Conservation (phyloP, 805 yeast species). For the Komagataella pastoris region DNA sequence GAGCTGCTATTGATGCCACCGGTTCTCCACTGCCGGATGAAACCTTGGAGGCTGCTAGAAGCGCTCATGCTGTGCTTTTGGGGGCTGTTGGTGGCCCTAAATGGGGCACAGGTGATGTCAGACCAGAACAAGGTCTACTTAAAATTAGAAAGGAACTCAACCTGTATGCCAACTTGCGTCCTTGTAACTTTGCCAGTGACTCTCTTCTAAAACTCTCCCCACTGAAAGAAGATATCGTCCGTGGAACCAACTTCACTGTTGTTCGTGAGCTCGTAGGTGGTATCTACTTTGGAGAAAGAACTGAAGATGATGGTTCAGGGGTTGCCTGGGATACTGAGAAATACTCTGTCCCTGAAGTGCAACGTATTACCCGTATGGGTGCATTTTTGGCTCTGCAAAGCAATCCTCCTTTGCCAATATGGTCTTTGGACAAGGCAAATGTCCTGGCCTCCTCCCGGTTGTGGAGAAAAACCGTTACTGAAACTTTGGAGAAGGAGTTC, state of each 20-base stretch:
- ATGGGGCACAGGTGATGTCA: conserved; percentile 94
- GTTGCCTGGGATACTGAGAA: conserved; percentile 90
- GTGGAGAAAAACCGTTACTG: conserved; percentile 91
- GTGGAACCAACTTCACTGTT: conserved; percentile 84
- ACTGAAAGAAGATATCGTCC: conserved; percentile 68
- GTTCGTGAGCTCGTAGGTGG: conserved; percentile 98
- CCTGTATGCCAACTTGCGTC: conserved; percentile 92
- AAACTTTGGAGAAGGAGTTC: conserved; percentile 76
- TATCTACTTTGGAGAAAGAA: conserved; percentile 91
- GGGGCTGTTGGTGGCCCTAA: conserved; percentile 99
- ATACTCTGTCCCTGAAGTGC: conserved; percentile 83
- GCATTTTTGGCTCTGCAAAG: conserved; percentile 91
- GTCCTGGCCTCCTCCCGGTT: conserved; percentile 92
- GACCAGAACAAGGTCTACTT: conserved; percentile 95
- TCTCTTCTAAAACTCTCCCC: conserved; percentile 79
- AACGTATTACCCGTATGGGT: conserved; percentile 96
- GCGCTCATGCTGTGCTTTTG: conserved; percentile 85
- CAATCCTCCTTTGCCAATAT: conserved; percentile 86
- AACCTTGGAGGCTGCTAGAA: conserved; percentile 70
- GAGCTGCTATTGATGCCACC: conserved; percentile 96
- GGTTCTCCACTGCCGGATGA: conserved; percentile 86
- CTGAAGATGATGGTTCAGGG: conserved; percentile 80
- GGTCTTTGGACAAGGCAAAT: conserved; percentile 96
- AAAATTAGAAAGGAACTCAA: conserved; percentile 90
- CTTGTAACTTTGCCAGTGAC: conserved; percentile 87